Percentiles rank a stretch among this genome's conserved stretches.
These are phyloP conservation scores for Mallotus nudiflorus DNA, from an alignment of 345 rosid genomes.

Conservation along the genomic window DNA sequence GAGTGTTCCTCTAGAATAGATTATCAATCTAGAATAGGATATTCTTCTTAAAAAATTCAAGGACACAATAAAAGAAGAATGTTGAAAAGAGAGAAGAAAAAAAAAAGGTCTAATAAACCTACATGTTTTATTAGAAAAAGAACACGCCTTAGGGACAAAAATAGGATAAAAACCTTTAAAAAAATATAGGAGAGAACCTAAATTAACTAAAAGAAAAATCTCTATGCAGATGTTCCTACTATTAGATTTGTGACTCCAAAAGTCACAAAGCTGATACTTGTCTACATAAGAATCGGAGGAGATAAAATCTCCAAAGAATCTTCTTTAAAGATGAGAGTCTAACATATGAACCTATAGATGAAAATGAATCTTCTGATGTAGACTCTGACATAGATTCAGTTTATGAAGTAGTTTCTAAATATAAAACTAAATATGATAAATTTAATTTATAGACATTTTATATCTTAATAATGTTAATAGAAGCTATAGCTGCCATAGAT, in stretches of 20 bases:
- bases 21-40: no score
- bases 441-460: background rate
- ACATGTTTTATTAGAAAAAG: background rate
- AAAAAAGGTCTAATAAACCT: background rate
- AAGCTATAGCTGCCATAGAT: background rate
- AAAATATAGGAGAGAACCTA: background rate
- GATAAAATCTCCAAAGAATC: no score
- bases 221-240: background rate
- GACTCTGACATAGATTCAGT: background rate
- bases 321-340: no score
- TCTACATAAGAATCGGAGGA: no score
- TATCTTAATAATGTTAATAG: background rate
- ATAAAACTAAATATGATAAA: background rate
- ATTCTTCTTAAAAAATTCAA: background rate
- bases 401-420: background rate
- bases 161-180: background rate
- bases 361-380: no score
- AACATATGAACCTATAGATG: no score
- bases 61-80: background rate
- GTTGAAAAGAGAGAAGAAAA: background rate
- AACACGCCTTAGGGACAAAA: background rate
- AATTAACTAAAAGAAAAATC: background rate
- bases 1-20: no score
- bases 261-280: no score
- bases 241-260: background rate